Evolutionary conservation across 1,139 yeast species (phyloP).

Genomic region (Yamadazyma diddensiae): DNA sequence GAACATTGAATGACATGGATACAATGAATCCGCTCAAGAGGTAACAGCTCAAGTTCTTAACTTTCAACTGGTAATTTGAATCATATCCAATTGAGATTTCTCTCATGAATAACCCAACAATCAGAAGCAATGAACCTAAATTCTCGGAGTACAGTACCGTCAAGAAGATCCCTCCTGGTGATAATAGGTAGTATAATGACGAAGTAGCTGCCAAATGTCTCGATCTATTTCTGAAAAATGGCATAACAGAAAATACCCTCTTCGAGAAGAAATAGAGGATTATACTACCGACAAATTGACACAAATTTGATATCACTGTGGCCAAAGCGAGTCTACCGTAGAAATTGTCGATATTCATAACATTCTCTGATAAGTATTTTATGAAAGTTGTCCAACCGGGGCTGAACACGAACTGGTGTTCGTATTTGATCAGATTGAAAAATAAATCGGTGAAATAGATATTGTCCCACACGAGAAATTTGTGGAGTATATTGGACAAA

Average conservation of each 20-base stretch:
- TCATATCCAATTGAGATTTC: slow-evolving; percentile 29
- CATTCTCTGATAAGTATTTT: slow-evolving; percentile 11
- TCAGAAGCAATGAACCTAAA: slow-evolving; percentile 60
- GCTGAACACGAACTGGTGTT: slow-evolving; percentile 90
- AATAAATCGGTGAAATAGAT: slow-evolving; percentile 70
- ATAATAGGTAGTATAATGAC: slow-evolving; percentile 51
- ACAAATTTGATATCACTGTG: slow-evolving; percentile 46
- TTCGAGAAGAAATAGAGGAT: slow-evolving; percentile 51
- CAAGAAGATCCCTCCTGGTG: slow-evolving; percentile 82
- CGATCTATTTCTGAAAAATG: slow-evolving; percentile 17
- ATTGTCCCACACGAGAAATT: slow-evolving; percentile 78
- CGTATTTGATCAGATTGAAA: slow-evolving; percentile 51
- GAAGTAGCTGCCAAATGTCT: slow-evolving; percentile 29
- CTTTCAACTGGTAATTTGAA: slow-evolving; percentile 3
- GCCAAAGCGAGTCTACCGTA: slow-evolving; percentile 45
- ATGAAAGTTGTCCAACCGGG: slow-evolving; percentile 64
- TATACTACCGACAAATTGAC: slow-evolving; percentile 51
- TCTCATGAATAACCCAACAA: slow-evolving; percentile 56
- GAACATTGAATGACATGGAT: slow-evolving; percentile 55
- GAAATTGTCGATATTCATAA: slow-evolving; percentile 25
- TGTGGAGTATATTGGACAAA: slow-evolving; percentile 29
- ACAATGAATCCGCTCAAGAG: slow-evolving; percentile 58
- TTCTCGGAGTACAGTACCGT: slow-evolving; percentile 79
- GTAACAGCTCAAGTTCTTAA: slow-evolving; percentile 22
- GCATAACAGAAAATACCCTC: slow-evolving; percentile 23